Evolutionary conservation across 2,329 filamentous ascomycete species (phyloP).

Genomic region (Blastomyces silverae): DNA sequence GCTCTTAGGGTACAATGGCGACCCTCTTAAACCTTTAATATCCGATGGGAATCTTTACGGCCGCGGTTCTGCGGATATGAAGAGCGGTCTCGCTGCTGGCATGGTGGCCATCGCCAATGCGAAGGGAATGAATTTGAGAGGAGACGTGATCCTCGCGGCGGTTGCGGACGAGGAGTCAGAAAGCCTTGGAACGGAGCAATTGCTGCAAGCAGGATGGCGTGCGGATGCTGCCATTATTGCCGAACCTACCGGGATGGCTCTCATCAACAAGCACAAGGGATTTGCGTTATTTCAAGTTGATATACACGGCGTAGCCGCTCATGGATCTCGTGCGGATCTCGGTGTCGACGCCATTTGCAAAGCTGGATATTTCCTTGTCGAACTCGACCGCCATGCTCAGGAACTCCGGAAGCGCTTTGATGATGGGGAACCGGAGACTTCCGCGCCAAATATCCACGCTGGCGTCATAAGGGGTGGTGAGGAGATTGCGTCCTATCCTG

Average conservation of each 20-base stretch:
- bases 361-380: slow-evolving; percentile 42
- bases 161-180: slow-evolving; percentile 50
- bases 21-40: slow-evolving; percentile 10
- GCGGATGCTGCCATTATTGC: slow-evolving; percentile 48
- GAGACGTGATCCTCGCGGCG: slow-evolving; percentile 49
- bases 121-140: slow-evolving; percentile 30
- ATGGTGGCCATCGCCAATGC: slow-evolving; percentile 41
- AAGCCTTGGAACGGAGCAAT: slow-evolving; percentile 47
- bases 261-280: slow-evolving; percentile 47
- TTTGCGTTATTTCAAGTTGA: slow-evolving; percentile 39
- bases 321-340: slow-evolving; percentile 35
- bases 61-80: slow-evolving; percentile 49
- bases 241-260: slow-evolving; percentile 43
- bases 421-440: slow-evolving; percentile 34
- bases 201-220: slow-evolving; percentile 48
- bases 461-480: slow-evolving; percentile 47
- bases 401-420: slow-evolving; percentile 41
- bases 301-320: slow-evolving; percentile 32
- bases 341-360: slow-evolving; percentile 48
- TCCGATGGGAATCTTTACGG: slow-evolving; percentile 31
- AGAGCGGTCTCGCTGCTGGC: slow-evolving; percentile 45
- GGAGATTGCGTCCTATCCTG: slow-evolving; percentile 49
- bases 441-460: slow-evolving; percentile 40
- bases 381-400: slow-evolving; percentile 16
- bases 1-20: slow-evolving; percentile 10